These are phyloP conservation scores for Ottelia alismoides DNA, from an alignment of 106 monocot genomes.

Conservation along the genomic window DNA sequence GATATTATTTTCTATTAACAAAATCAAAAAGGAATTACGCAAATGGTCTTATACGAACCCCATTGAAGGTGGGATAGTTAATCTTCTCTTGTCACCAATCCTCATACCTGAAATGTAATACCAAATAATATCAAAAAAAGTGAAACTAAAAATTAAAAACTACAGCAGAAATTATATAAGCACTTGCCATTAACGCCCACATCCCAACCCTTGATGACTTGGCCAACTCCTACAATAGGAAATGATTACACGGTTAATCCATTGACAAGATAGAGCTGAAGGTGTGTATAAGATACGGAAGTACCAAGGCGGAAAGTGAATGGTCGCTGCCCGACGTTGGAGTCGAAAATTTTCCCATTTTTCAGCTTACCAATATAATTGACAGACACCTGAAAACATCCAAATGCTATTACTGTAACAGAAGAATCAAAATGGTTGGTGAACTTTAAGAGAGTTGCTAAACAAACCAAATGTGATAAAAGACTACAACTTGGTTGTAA, in stretches of 20 bases:
- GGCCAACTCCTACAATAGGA: slow-evolving; percentile 47
- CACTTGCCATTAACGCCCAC: slow-evolving; percentile 59
- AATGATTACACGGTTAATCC: too few species aligned
- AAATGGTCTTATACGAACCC: too few species aligned
- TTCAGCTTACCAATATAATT: slow-evolving; percentile 72
- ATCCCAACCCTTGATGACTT: slow-evolving; percentile 97
- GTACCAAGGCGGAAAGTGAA: slow-evolving; percentile 90
- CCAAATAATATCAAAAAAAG: neutral
- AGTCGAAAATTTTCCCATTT: slow-evolving; percentile 81
- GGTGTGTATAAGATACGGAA: neutral
- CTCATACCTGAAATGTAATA: slow-evolving; percentile 60
- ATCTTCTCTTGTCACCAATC: slow-evolving; percentile 85
- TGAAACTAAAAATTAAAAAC: neutral
- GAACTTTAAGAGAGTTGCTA: too few species aligned
- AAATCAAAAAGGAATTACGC: neutral
- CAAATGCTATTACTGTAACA: too few species aligned
- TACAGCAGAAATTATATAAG: neutral
- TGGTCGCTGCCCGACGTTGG: slow-evolving; percentile 48
- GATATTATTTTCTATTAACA: too few species aligned
- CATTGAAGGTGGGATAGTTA: slow-evolving; percentile 79
- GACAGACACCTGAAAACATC: slow-evolving; percentile 50
- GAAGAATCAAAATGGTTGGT: too few species aligned
- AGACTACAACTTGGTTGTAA: too few species aligned
- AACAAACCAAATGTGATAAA: too few species aligned
- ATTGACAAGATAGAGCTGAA: neutral